phyloP scores from a whole-genome alignment of 169 alveolate genomes.

The Babesia caballi region DNA sequence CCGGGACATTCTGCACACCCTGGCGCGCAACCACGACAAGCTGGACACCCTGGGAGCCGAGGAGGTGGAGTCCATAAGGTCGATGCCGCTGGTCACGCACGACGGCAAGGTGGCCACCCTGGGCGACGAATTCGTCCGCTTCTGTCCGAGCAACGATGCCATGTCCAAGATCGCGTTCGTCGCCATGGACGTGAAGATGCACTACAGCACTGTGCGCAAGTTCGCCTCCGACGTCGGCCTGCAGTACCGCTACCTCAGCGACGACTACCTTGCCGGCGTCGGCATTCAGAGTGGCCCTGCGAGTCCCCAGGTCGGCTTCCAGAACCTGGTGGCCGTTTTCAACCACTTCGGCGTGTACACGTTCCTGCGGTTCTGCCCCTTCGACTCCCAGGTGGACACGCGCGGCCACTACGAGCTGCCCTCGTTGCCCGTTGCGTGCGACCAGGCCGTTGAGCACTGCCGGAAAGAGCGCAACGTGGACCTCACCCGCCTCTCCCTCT shows the following conservation, averaged over 20 bases:
- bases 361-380: neutral
- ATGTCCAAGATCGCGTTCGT: neutral
- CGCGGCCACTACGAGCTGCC: neutral
- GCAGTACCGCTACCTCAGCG: neutral
- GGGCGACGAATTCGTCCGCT: neutral
- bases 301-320: neutral
- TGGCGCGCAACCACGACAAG: neutral
- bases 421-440: neutral
- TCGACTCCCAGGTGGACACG: neutral
- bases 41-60: neutral
- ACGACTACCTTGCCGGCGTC: constrained; percentile 2
- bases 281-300: neutral
- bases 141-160: neutral
- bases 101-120: neutral
- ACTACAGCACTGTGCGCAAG: neutral
- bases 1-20: neutral
- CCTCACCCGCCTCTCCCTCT: neutral
- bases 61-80: neutral
- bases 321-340: neutral
- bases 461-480: neutral
- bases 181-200: neutral
- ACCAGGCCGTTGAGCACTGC: neutral
- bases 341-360: constrained; percentile 1
- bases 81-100: neutral
- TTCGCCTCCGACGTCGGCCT: neutral